A percentile compares a stretch with the other conserved stretches of the same genome.
phyloP scores from a whole-genome alignment of 768 basidiomycete species.

The Rhizopogon roseolus region DNA sequence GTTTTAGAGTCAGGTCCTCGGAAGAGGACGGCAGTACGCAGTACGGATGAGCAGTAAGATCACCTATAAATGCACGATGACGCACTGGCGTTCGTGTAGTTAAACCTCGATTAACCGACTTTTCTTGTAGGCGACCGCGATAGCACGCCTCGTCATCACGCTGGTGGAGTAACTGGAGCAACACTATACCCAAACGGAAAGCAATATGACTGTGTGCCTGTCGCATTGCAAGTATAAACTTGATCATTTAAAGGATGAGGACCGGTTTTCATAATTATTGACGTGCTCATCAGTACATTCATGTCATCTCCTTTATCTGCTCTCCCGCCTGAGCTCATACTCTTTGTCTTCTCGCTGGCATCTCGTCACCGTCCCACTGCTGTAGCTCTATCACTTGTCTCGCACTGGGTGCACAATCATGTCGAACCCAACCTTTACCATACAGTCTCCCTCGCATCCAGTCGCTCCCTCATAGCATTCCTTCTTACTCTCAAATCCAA shows the following conservation, averaged over 20 bases:
- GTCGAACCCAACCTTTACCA: slow-evolving; percentile 31
- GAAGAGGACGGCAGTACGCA: too few relatives aligned
- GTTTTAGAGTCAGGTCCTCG: too few relatives aligned
- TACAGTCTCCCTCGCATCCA: slow-evolving; percentile 30
- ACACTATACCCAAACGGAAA: not conserved
- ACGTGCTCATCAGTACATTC: not conserved
- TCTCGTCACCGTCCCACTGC: slow-evolving; percentile 25
- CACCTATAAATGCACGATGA: too few relatives aligned
- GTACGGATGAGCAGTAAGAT: too few relatives aligned
- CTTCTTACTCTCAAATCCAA: slow-evolving; percentile 19
- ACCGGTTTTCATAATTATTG: not conserved
- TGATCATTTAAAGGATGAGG: not conserved
- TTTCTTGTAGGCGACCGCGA: too few relatives aligned
- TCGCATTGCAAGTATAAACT: not conserved
- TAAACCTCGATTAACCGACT: too few relatives aligned
- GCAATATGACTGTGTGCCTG: not conserved
- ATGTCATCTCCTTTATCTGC: slow-evolving; percentile 7
- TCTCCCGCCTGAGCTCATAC: slow-evolving; percentile 31
- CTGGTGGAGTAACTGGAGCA: not conserved
- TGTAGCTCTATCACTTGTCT: slow-evolving; percentile 30
- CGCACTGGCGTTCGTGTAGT: too few relatives aligned
- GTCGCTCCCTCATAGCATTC: slow-evolving; percentile 26
- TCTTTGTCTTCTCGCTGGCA: slow-evolving; percentile 32
- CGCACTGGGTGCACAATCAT: slow-evolving; percentile 26
- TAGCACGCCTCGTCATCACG: not conserved